Percentiles rank a stretch among this genome's conserved stretches.
Conservation (phyloP, 2,329 filamentous ascomycete species). For the Lomentospora prolificans region DNA sequence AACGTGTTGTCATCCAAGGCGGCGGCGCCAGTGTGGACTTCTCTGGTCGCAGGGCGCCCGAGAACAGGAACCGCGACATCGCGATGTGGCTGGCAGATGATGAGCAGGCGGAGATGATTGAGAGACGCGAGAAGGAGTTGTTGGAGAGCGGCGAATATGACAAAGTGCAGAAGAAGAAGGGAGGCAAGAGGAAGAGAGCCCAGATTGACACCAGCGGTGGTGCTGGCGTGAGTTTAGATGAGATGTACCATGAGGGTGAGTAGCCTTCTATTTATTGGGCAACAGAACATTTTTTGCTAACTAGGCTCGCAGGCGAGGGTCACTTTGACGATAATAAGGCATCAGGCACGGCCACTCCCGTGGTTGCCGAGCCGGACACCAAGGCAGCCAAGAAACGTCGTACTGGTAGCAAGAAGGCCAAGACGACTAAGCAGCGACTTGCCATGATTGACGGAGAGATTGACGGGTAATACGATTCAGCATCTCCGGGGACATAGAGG, state of each 20-base stretch:
- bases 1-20: conserved; percentile 91
- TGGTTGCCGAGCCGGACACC: conserved; percentile 42
- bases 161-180: conserved; percentile 54
- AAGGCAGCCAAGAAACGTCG: conserved; percentile 48
- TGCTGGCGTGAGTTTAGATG: conserved; percentile 63
- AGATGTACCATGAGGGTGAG: conserved; percentile 99
- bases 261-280: conserved; percentile 16
- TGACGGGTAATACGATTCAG: conserved; percentile 11
- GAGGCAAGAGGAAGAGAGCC: conserved; percentile 44
- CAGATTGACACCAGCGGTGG: conserved; percentile 27
- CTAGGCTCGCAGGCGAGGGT: conserved; percentile 62
- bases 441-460: conserved; percentile 56
- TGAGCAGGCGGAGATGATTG: conserved; percentile 88
- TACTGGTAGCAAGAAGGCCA: conserved; percentile 43
- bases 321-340: conserved; percentile 85
- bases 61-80: conserved; percentile 95
- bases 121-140: conserved; percentile 82
- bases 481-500: background rate
- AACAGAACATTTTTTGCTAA: too few species aligned
- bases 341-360: conserved; percentile 77
- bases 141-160: conserved; percentile 61
- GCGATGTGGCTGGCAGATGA: conserved; percentile 98
- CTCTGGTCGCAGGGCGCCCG: conserved; percentile 75
- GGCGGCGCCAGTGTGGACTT: conserved; percentile 91
- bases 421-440: conserved; percentile 58